A percentile compares a stretch with the other conserved stretches of the same genome.
phyloP scores from a whole-genome alignment of 768 basidiomycete species.

The Tricholoma hemisulphureum region DNA sequence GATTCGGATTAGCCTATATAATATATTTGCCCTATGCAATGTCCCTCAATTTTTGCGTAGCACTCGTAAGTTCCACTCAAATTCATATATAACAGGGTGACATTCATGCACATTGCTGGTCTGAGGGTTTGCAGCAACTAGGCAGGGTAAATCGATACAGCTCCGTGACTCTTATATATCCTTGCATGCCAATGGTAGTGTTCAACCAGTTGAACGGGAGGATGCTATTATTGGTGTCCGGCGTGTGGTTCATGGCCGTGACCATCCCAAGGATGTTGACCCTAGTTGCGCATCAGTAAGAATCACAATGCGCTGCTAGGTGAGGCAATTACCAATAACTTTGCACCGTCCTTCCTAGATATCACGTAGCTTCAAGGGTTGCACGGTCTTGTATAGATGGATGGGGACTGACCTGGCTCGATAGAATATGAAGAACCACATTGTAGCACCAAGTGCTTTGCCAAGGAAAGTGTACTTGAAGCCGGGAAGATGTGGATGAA shows the following conservation, averaged over 20 bases:
- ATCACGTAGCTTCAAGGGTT: neutral
- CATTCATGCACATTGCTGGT: neutral
- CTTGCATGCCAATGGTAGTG: neutral
- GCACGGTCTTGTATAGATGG: neutral
- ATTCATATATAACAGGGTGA: no score
- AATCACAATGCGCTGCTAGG: neutral
- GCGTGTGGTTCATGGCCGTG: conserved; percentile 34
- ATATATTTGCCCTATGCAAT: no score
- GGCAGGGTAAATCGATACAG: neutral
- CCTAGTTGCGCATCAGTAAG: conserved; percentile 33
- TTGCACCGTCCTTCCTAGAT: conserved; percentile 71
- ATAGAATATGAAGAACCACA: conserved; percentile 99
- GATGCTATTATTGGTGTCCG: conserved; percentile 39
- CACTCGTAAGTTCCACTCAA: no score
- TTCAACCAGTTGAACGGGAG: neutral
- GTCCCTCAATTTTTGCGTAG: no score
- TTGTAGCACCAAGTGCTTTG: conserved; percentile 84
- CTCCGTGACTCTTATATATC: neutral
- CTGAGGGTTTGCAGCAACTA: neutral
- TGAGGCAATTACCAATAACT: conserved; percentile 57
- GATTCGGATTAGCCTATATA: no score
- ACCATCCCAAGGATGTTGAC: conserved; percentile 48
- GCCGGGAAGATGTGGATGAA: conserved; percentile 85
- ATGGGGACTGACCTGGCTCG: conserved; percentile 83
- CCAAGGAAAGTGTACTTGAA: conserved; percentile 74